These are phyloP conservation scores for Dimargaris verticillata DNA, from an alignment of 192 early-diverging fungal genomes.

Conservation along the genomic window DNA sequence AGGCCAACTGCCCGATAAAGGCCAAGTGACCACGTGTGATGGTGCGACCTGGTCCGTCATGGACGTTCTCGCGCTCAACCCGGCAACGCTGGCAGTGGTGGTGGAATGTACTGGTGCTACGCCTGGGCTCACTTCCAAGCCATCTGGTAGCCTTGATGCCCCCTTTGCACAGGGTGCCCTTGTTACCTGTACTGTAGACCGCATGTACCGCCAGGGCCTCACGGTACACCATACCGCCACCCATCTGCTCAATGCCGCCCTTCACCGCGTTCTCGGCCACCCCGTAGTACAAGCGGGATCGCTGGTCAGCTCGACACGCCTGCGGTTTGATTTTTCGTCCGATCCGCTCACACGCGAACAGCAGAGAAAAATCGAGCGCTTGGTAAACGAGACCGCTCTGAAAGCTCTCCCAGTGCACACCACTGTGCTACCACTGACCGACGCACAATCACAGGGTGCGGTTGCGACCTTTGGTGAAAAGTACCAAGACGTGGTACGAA, in stretches of 20 bases:
- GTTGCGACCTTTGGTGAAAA: constrained; percentile 36
- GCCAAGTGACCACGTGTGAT: constrained; percentile 21
- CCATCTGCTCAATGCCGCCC: constrained; percentile 35
- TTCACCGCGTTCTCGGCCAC: constrained; percentile 25
- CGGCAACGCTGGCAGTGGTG: constrained; percentile 27
- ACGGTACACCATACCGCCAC: constrained; percentile 41
- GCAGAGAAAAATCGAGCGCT: constrained; percentile 27
- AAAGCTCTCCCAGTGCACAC: constrained; percentile 17
- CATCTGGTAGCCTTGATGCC: neutral
- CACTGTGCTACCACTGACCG: constrained; percentile 23
- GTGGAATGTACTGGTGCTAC: constrained; percentile 13
- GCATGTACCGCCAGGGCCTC: constrained; percentile 21
- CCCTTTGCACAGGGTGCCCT: constrained; percentile 24
- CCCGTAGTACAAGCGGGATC: constrained; percentile 39
- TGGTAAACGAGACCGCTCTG: constrained; percentile 29
- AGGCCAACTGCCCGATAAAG: constrained; percentile 34
- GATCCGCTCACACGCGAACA: constrained; percentile 26
- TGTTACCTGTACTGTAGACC: constrained; percentile 25
- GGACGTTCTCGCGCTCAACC: constrained; percentile 32
- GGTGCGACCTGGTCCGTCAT: constrained; percentile 22
- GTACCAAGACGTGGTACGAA: constrained; percentile 34
- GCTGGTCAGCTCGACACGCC: constrained; percentile 26
- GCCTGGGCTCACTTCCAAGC: neutral
- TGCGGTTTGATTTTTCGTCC: constrained; percentile 42
- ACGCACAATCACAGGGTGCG: constrained; percentile 33